These are phyloP conservation scores for Ophiostoma sp. DNA, from an alignment of 2,329 filamentous ascomycete genomes.

Conservation along the genomic window DNA sequence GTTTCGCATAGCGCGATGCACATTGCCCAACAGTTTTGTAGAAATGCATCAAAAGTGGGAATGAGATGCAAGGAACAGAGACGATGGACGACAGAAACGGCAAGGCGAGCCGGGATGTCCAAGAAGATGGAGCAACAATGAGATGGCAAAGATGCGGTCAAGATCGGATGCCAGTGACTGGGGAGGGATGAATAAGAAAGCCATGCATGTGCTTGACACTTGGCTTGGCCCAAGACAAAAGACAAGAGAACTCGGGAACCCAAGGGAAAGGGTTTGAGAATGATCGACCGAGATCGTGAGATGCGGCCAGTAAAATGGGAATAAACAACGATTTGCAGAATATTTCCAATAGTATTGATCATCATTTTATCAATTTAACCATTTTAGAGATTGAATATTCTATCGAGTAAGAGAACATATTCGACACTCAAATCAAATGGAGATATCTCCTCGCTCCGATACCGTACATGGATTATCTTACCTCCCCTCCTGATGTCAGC, in stretches of 20 bases:
- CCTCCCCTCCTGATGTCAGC: neutral
- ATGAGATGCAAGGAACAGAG: neutral
- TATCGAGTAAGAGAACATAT: too few species aligned
- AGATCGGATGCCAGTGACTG: neutral
- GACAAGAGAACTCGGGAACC: too few species aligned
- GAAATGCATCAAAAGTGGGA: neutral
- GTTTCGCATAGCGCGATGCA: slow-evolving; percentile 3
- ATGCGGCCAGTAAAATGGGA: neutral
- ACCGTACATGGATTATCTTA: neutral
- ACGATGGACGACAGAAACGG: neutral
- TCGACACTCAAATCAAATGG: too few species aligned
- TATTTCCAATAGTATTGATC: too few species aligned
- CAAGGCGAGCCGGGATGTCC: neutral
- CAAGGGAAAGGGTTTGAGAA: neutral
- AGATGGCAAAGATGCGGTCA: neutral
- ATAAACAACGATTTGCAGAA: neutral
- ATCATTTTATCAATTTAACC: too few species aligned
- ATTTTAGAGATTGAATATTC: too few species aligned
- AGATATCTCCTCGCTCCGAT: too few species aligned
- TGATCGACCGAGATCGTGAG: neutral
- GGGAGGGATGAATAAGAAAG: neutral
- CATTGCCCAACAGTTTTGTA: neutral
- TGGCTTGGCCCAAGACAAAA: neutral
- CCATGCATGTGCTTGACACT: neutral
- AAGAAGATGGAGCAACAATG: neutral